These are phyloP conservation scores for Pythium guiyangense DNA, from an alignment of 352 stramenopile species.

Conservation along the genomic window DNA sequence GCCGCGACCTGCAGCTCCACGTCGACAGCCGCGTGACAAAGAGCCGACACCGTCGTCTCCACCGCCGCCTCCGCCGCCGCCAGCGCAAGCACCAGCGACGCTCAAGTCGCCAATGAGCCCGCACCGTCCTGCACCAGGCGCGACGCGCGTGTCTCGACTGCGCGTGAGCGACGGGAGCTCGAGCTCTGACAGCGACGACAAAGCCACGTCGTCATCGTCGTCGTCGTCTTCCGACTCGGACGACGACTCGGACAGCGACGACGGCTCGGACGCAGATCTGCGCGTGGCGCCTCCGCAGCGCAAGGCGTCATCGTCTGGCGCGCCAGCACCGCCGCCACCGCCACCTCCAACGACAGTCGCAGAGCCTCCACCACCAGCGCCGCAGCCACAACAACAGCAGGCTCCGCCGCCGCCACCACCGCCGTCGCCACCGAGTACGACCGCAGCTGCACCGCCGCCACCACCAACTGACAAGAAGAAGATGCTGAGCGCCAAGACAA, in stretches of 20 bases:
- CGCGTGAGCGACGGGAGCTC: slow-evolving; percentile 56
- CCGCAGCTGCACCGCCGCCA: slow-evolving; percentile 14
- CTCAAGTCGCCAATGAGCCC: slow-evolving; percentile 6
- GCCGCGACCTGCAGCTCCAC: not conserved
- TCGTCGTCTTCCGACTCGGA: slow-evolving; percentile 36
- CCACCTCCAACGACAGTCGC: slow-evolving; percentile 1
- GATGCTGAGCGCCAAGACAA: slow-evolving; percentile 16
- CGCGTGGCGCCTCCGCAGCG: not conserved
- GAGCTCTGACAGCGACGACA: slow-evolving; percentile 51
- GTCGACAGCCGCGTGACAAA: slow-evolving; percentile 8
- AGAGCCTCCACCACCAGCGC: slow-evolving; percentile 1
- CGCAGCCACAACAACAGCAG: slow-evolving; percentile 6
- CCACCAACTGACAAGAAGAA: slow-evolving; percentile 13
- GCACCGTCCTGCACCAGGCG: slow-evolving; percentile 3
- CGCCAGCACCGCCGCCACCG: not conserved
- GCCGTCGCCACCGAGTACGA: slow-evolving; percentile 6
- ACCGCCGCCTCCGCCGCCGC: slow-evolving; percentile 23
- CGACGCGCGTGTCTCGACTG: slow-evolving; percentile 20
- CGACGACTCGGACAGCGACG: slow-evolving; percentile 14
- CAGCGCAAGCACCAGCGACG: slow-evolving; percentile 5
- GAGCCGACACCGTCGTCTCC: slow-evolving; percentile 15
- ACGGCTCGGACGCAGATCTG: slow-evolving; percentile 12
- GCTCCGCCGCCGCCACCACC: slow-evolving; percentile 19
- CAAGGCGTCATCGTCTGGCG: slow-evolving; percentile 1
- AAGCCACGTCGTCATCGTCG: slow-evolving; percentile 21